Evolutionary conservation across 2,329 filamentous ascomycete genomes (phyloP).

Genomic region (Albifimbria verrucaria): DNA sequence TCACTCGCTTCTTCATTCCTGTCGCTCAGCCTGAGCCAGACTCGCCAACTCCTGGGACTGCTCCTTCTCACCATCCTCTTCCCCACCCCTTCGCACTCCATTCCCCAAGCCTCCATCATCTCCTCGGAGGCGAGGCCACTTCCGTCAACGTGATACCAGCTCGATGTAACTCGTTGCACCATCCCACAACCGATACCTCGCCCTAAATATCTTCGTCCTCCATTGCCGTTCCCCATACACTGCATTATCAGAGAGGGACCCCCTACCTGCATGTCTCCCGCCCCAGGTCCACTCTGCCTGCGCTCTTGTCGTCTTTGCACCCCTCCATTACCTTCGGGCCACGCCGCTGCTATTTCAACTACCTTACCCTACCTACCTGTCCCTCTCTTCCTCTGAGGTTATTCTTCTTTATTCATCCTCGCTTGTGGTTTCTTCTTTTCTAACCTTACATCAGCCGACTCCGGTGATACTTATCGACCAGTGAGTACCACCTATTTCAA

Average conservation of each 20-base stretch:
- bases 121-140: conserved; percentile 1
- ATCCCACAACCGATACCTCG: conserved; percentile 24
- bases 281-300: conserved; percentile 38
- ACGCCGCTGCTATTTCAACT: conserved; percentile 29
- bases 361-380: conserved; percentile 19
- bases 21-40: neutral
- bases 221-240: conserved; percentile 27
- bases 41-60: neutral
- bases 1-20: neutral
- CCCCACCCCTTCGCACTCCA: conserved; percentile 7
- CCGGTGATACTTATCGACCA: conserved; percentile 59
- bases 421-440: conserved; percentile 26
- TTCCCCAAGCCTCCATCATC: neutral
- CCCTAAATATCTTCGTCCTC: conserved; percentile 24
- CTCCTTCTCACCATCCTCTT: neutral
- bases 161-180: conserved; percentile 30
- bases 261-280: conserved; percentile 44
- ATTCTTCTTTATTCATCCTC: conserved; percentile 17
- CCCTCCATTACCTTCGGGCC: conserved; percentile 31
- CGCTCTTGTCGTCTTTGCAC: conserved; percentile 28
- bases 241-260: conserved; percentile 30
- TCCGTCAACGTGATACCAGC: conserved; percentile 30
- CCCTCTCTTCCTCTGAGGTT: conserved; percentile 20
- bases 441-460: conserved; percentile 51
- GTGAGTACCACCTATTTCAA: conserved; percentile 38